A percentile compares a stretch with the other conserved stretches of the same genome.
phyloP scores from a whole-genome alignment of 305 asterid genomes.

The Fraxinus paxiana region DNA sequence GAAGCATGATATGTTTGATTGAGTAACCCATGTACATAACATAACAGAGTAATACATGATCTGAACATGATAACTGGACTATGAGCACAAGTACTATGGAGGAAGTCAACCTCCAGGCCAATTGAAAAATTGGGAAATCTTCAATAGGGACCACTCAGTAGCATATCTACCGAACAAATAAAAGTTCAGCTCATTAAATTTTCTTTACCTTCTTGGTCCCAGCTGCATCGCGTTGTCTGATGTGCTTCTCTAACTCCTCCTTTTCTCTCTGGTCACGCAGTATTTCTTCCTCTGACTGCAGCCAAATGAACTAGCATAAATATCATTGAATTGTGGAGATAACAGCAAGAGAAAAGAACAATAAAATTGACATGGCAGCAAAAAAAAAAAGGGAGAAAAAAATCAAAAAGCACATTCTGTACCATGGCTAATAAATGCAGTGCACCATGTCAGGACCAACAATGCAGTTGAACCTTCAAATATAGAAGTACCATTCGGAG shows the following conservation, averaged over 20 bases:
- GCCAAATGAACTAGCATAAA: slow-evolving; percentile 4
- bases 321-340: slow-evolving; percentile 2
- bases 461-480: neutral
- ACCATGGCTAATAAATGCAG: neutral
- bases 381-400: neutral
- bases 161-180: slow-evolving; percentile 10
- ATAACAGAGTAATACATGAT: neutral
- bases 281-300: slow-evolving; percentile 89
- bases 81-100: neutral
- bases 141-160: neutral
- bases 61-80: neutral
- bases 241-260: slow-evolving; percentile 74
- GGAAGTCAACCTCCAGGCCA: slow-evolving; percentile 9
- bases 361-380: neutral
- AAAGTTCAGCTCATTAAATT: slow-evolving; percentile 16
- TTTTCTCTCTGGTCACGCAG: slow-evolving; percentile 78
- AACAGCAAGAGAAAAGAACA: neutral
- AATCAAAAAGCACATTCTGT: neutral
- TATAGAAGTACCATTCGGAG: neutral
- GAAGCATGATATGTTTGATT: neutral
- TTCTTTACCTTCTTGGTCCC: slow-evolving; percentile 71
- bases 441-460: neutral
- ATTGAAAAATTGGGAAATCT: slow-evolving; percentile 3
- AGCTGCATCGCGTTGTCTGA: slow-evolving; percentile 81
- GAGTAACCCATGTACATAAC: neutral